Percentiles rank a stretch among this genome's conserved stretches.
Conservation (phyloP, 1,284 basidiomycete species). For the Neolentinus lepideus region DNA sequence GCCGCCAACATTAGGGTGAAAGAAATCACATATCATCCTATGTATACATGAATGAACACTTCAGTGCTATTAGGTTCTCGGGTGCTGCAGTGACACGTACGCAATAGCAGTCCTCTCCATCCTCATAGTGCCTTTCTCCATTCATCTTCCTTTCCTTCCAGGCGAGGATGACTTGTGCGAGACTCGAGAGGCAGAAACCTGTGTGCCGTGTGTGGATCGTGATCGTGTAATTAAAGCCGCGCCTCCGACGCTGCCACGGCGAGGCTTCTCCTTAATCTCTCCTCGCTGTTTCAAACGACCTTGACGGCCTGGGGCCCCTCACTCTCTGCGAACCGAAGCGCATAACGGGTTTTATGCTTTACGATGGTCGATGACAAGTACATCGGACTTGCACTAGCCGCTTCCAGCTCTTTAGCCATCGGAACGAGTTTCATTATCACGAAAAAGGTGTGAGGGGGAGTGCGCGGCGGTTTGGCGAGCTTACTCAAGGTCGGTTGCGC, state of each 20-base stretch:
- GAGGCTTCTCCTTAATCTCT: too few relatives aligned
- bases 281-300: neutral
- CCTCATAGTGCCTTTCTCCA: neutral
- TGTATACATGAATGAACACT: neutral
- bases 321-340: neutral
- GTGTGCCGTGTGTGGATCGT: too few relatives aligned
- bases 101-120: neutral
- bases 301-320: neutral
- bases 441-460: slow-evolving; percentile 65
- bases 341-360: slow-evolving; percentile 2
- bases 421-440: slow-evolving; percentile 95
- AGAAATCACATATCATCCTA: slow-evolving; percentile 97
- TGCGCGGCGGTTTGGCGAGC: neutral
- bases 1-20: slow-evolving; percentile 90
- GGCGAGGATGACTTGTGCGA: too few relatives aligned
- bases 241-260: too few relatives aligned
- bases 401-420: slow-evolving; percentile 80
- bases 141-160: neutral
- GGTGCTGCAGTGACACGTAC: neutral
- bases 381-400: slow-evolving; percentile 81
- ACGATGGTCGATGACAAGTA: slow-evolving; percentile 85
- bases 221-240: too few relatives aligned
- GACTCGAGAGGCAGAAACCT: too few relatives aligned
- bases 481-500: slow-evolving; percentile 2
- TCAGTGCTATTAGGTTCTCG: neutral